phyloP scores from a whole-genome alignment of 1,139 yeast genomes.

The Trichomonascaceae sp. region DNA sequence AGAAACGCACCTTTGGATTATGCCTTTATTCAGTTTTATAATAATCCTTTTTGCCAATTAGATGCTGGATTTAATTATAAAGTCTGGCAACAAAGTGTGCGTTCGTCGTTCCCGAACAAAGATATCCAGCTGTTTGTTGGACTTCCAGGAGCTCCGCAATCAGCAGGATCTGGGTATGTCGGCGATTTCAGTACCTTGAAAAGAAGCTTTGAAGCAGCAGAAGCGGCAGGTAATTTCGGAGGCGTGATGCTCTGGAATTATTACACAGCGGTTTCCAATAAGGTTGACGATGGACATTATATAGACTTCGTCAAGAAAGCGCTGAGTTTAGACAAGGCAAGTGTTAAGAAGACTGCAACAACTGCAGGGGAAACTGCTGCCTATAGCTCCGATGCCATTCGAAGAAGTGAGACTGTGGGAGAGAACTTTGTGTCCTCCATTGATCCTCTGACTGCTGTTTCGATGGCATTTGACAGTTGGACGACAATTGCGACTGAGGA shows the following conservation, averaged over 20 bases:
- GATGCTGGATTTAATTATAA: constrained; percentile 60
- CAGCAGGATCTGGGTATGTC: constrained; percentile 65
- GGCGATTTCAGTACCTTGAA: not conserved
- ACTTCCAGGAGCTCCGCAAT: constrained; percentile 59
- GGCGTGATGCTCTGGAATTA: constrained; percentile 94
- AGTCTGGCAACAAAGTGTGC: constrained; percentile 64
- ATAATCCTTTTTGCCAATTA: constrained; percentile 58
- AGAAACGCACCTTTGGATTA: constrained; percentile 63
- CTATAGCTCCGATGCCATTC: not conserved
- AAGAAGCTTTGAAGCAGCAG: constrained; percentile 21
- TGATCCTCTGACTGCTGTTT: too few species aligned
- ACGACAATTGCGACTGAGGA: not conserved
- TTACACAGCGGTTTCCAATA: constrained; percentile 63
- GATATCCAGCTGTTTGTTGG: constrained; percentile 59
- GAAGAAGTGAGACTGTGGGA: not conserved
- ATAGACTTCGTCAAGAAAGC: constrained; percentile 41
- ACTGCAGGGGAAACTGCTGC: not conserved
- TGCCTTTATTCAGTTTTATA: constrained; percentile 87
- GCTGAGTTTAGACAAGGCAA: too few species aligned
- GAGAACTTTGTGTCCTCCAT: too few species aligned
- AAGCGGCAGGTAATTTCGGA: constrained; percentile 47
- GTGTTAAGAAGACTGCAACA: too few species aligned
- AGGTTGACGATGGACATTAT: constrained; percentile 33
- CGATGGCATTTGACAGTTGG: not conserved
- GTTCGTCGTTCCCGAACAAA: constrained; percentile 57